Evolutionary conservation across 2,329 filamentous ascomycete genomes (phyloP), one percentile per base, ranked within the genome.

Genomic region (Leptographium radiaticola): DNA sequence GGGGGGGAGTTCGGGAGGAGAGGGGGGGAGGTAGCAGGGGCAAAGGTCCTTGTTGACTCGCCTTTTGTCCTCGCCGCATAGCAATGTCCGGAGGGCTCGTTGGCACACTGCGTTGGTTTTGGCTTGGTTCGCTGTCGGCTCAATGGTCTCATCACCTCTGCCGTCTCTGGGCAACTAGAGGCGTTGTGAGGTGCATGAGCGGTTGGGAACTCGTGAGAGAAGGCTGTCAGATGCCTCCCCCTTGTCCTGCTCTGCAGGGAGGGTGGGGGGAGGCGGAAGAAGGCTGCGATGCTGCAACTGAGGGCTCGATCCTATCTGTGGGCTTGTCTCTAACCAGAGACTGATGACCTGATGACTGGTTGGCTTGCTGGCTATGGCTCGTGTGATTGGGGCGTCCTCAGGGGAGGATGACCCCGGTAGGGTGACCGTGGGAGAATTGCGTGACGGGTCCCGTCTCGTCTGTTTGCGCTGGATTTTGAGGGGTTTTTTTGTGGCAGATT

Each of bases 121-220:
- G 71, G 71, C 70, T 77, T 72, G 67, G 75, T 77, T 74, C 76
- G 75, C 75, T 75, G 72, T 78, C 73, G 71, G 74, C 74, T 76
- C 71, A 68, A 31, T 43, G 7, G 20, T n/a, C 66, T 33, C 8
- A 25, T 25, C 25, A 25, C 25, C 25, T 25, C 25, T n/a, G n/a
- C 18, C 16, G 12, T 52, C 53, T 51, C 44, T 38, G 20, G 36
- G 12, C 15, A 6, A 13, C 20, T 16, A 20, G 39, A 18, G 39
- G 20, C 15, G 9, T 31, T 12, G 42, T 6, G 43, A 15, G 6
- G 18, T 38, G 18, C 8, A 12, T 18, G 42, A 25, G 25, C 25
- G 25, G 25, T 11, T 2, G 18, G 36, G 49, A 8, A 30, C 45
- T 51, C 49, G 52, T 49, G 53, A 53, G 49, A 55, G 51, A 54